Evolutionary conservation across 108 stramenopile genomes (phyloP).

Genomic region (Cyclotella baltica): DNA sequence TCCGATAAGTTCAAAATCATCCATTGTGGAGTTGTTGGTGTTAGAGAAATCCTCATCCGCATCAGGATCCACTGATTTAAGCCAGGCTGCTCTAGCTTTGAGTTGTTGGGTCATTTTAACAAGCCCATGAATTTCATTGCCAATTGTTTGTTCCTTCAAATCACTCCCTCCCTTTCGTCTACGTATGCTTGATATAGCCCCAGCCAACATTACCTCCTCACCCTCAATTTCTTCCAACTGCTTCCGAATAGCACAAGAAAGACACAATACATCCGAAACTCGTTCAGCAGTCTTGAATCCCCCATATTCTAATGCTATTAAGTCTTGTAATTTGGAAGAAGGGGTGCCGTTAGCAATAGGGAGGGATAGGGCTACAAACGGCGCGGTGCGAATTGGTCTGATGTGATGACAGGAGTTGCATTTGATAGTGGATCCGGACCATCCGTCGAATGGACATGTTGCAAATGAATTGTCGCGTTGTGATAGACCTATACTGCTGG

Average conservation of each 20-base stretch:
- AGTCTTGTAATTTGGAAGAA: constrained; percentile 59
- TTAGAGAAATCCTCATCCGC: constrained; percentile 47
- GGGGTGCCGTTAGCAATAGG: constrained; percentile 53
- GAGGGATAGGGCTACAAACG: constrained; percentile 61
- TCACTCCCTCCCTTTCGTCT: constrained; percentile 27
- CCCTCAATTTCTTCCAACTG: constrained; percentile 62
- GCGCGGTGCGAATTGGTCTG: constrained; percentile 74
- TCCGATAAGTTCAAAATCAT: constrained; percentile 1
- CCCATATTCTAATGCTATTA: constrained; percentile 36
- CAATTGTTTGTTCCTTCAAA: neutral
- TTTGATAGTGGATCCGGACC: constrained; percentile 82
- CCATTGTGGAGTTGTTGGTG: constrained; percentile 17
- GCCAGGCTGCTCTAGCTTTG: constrained; percentile 19
- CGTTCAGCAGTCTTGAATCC: constrained; percentile 64
- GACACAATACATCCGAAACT: constrained; percentile 82
- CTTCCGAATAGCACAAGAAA: constrained; percentile 63
- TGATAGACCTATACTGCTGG: neutral
- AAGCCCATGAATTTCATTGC: constrained; percentile 16
- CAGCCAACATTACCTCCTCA: constrained; percentile 61
- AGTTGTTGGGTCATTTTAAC: constrained; percentile 24
- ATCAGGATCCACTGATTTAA: constrained; percentile 44
- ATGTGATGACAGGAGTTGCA: constrained; percentile 72
- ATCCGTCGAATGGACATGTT: constrained; percentile 69
- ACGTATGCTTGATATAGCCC: constrained; percentile 59
- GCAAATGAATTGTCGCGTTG: neutral